Conservation (phyloP, 495 filamentous ascomycete genomes). For the Talaromyces proteolyticus region DNA sequence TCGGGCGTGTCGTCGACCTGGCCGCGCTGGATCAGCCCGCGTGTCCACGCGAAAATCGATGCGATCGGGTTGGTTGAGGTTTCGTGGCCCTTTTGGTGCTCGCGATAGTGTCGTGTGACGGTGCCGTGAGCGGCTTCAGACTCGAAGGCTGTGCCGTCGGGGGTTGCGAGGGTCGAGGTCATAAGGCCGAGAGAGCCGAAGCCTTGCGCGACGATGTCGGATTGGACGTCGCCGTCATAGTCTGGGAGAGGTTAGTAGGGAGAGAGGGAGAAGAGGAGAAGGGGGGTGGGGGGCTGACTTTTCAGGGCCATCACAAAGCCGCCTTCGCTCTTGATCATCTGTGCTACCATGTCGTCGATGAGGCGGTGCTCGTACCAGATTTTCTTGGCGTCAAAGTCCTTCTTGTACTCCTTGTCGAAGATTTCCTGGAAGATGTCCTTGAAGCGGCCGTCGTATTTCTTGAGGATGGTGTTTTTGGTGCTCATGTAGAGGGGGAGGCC, state of each 20-base stretch:
- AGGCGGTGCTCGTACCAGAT: slow-evolving; percentile 99
- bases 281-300: slow-evolving; percentile 58
- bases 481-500: slow-evolving; percentile 90
- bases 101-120: slow-evolving; percentile 96
- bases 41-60: slow-evolving; percentile 98
- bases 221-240: slow-evolving; percentile 99
- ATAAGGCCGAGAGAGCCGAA: slow-evolving; percentile 97
- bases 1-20: slow-evolving; percentile 86
- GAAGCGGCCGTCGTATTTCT: slow-evolving; percentile 97
- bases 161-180: slow-evolving; percentile 95
- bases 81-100: slow-evolving; percentile 94
- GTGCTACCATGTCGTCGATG: slow-evolving; percentile 99
- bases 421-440: slow-evolving; percentile 99
- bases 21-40: slow-evolving; percentile 87
- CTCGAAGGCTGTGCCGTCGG: slow-evolving; percentile 92
- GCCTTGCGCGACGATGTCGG: slow-evolving; percentile 95
- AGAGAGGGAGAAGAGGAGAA: not conserved
- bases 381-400: slow-evolving; percentile 78
- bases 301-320: slow-evolving; percentile 97
- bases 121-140: slow-evolving; percentile 98
- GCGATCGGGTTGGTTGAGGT: slow-evolving; percentile 99
- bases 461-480: slow-evolving; percentile 99
- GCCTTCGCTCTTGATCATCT: slow-evolving; percentile 98
- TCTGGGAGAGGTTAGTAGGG: slow-evolving; percentile 40
- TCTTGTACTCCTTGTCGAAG: slow-evolving; percentile 81